These are phyloP conservation scores for Fusarium denticulatum DNA, from an alignment of 2,329 filamentous ascomycete species.

Conservation along the genomic window DNA sequence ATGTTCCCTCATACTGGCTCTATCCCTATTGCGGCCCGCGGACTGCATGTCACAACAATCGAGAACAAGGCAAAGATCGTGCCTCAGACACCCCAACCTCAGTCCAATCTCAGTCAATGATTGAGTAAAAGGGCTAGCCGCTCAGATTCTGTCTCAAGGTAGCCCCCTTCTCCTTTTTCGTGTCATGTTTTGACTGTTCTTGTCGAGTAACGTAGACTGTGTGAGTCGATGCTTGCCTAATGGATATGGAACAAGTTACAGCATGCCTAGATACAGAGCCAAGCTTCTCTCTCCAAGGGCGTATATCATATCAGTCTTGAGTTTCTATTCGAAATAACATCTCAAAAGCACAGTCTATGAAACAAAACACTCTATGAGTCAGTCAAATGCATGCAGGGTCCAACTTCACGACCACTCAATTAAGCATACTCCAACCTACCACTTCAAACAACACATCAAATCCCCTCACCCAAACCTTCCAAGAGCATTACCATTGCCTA, in stretches of 20 bases:
- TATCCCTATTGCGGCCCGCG: no score
- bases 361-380: slow-evolving; percentile 25
- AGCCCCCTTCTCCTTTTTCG: accelerated
- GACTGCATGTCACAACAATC: no score
- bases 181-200: neutral
- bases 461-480: neutral
- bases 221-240: neutral
- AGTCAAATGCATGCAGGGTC: slow-evolving; percentile 21
- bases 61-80: no score
- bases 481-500: neutral
- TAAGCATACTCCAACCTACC: neutral
- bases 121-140: no score
- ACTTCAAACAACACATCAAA: slow-evolving; percentile 1
- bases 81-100: no score
- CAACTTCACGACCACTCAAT: neutral
- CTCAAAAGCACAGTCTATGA: neutral
- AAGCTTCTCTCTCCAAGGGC: neutral
- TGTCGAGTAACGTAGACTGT: neutral
- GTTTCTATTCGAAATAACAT: neutral
- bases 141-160: neutral
- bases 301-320: accelerated
- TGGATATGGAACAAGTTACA: neutral
- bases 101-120: no score
- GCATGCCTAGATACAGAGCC: neutral
- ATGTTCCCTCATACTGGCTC: no score